Base-by-base conservation (phyloP, 2,329 filamentous ascomycete species). In the Penicillium brasilianum region DNA sequence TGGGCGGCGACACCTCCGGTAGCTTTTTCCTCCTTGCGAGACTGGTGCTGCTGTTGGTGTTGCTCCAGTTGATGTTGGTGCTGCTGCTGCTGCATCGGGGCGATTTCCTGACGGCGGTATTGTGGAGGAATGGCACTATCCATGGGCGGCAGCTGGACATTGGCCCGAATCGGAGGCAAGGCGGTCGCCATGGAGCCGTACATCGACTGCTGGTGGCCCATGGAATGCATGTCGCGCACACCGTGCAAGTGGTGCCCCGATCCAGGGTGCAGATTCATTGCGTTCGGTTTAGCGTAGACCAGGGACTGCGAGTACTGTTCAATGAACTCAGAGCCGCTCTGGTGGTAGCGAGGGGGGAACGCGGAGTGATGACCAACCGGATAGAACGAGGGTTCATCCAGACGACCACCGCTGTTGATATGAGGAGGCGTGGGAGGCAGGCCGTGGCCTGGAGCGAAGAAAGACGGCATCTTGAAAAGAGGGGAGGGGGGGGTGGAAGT, bases 1-100 rank as follows among this genome's bases (percentile, higher is more conserved):
- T 96, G 91, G 72, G 92, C 92, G 71, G 93, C 95, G 41, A 97
- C 93, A 71, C 93, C 93, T 76, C 93, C 93, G 58, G 86, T 86
- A n/a, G 86, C 80, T 76, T 88, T 88, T 69, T 88, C 87, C 69
- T 88, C 86, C 76, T 88, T 88, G 28, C 72, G 75, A 30, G 62
- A 72, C 55, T 76, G 71, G 59, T 78, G 75, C 36, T 66, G 69
- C 53, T 75, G 14, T 28, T n/a, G 53, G 53, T 76, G 70, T 59
- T 78, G 74, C 28, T 65, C 32, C 10, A 37, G 50, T 1, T 53
- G 50, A 2, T 53, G 50, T 13, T 53, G 50, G n/a, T 52, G 49
- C 9, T 22, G 32, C 10, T 39, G 69, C 55, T 74, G 76, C 36
- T 73, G 69, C 58, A 75, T 73, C 54, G 66, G 58, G 56, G 67